Conservation (phyloP, 139 green algal genomes). For the Chlamydomonas applanata region DNA sequence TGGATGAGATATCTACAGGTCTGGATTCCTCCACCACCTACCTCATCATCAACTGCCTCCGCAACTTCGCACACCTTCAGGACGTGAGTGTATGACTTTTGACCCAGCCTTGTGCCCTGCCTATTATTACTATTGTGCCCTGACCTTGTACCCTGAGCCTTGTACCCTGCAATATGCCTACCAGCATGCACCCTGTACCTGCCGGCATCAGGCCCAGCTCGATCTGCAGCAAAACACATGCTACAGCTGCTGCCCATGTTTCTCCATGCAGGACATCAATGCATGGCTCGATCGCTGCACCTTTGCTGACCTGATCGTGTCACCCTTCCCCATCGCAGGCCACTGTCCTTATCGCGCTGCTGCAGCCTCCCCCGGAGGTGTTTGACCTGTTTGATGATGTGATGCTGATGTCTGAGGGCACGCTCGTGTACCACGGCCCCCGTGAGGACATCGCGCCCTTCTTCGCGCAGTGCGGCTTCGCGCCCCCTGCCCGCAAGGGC, state of each 20-base stretch:
- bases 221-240: too few relatives aligned
- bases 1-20: neutral
- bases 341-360: constrained; percentile 66
- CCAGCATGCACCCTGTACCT: too few relatives aligned
- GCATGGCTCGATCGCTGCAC: too few relatives aligned
- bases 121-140: too few relatives aligned
- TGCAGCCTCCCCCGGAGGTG: constrained; percentile 81
- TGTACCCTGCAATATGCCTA: too few relatives aligned
- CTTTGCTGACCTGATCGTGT: too few relatives aligned
- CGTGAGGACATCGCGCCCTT: constrained; percentile 44
- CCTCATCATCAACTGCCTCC: neutral
- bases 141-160: too few relatives aligned
- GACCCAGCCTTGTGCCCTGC: too few relatives aligned
- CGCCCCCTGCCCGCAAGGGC: constrained; percentile 52
- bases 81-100: neutral
- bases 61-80: too few relatives aligned
- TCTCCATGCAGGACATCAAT: too few relatives aligned
- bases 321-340: constrained; percentile 3
- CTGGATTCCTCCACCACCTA: neutral
- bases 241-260: too few relatives aligned
- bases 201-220: too few relatives aligned
- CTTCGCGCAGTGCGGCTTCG: constrained; percentile 54
- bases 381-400: constrained; percentile 64
- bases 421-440: constrained; percentile 47
- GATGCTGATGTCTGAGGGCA: constrained; percentile 44